Conservation (phyloP, 2,329 filamentous ascomycete species). For the Arthrobotrys iridis region DNA sequence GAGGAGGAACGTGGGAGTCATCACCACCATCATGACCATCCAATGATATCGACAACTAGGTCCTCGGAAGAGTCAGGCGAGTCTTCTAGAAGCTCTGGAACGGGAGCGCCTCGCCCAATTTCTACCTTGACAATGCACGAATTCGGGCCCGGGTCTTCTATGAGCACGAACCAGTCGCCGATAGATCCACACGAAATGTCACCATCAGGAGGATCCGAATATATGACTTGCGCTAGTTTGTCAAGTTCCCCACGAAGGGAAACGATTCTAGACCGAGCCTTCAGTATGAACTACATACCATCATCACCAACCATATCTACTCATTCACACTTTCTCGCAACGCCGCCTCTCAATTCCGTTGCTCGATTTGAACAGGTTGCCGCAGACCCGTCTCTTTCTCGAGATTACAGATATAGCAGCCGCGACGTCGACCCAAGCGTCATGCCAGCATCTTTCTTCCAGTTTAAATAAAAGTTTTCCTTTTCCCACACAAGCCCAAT, state of each 20-base stretch:
- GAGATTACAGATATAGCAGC: conserved; percentile 24
- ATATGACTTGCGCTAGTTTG: conserved; percentile 42
- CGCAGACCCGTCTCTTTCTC: conserved; percentile 7
- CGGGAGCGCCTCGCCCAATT: conserved; percentile 37
- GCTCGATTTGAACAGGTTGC: conserved; percentile 49
- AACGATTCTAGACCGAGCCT: conserved; percentile 51
- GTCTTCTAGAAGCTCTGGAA: conserved; percentile 31
- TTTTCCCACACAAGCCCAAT: background rate
- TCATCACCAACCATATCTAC: conserved; percentile 34
- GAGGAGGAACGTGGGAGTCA: conserved; percentile 33
- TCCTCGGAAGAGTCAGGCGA: conserved; percentile 48
- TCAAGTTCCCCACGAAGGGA: conserved; percentile 47
- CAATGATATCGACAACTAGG: conserved; percentile 30
- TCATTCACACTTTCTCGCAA: conserved; percentile 18
- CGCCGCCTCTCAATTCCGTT: conserved; percentile 35
- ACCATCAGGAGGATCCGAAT: conserved; percentile 37
- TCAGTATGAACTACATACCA: conserved; percentile 54
- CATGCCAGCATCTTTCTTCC: conserved; percentile 52
- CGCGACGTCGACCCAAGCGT: conserved; percentile 45
- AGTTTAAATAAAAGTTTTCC: conserved; percentile 29
- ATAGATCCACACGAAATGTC: conserved; percentile 38
- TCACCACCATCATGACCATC: conserved; percentile 3
- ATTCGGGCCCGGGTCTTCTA: conserved; percentile 16
- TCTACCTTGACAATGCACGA: conserved; percentile 50
- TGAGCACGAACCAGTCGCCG: conserved; percentile 42